Percentiles rank a stretch among this genome's conserved stretches.
Evolutionary conservation across 352 stramenopile genomes (phyloP).

Genomic region (Phytophthora rubi): DNA sequence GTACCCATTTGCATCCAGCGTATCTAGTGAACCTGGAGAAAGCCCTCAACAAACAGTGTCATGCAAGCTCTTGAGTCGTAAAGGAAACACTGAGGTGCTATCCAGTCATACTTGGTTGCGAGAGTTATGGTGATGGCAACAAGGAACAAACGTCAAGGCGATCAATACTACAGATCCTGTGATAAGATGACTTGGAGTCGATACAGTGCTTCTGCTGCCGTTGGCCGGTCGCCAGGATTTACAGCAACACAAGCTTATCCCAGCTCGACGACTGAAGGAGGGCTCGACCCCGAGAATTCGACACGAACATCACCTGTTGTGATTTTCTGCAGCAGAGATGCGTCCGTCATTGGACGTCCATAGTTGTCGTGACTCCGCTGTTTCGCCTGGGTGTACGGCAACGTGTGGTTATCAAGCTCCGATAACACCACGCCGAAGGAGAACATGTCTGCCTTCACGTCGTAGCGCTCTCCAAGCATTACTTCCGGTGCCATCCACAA

Average conservation of each 20-base stretch:
- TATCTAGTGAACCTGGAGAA: slow-evolving; percentile 66
- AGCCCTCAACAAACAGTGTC: slow-evolving; percentile 31
- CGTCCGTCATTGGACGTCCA: slow-evolving; percentile 16
- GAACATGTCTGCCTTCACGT: slow-evolving; percentile 36
- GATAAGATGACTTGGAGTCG: slow-evolving; percentile 25
- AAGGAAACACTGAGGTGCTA: neutral
- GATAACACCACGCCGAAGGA: slow-evolving; percentile 40
- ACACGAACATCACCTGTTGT: slow-evolving; percentile 28
- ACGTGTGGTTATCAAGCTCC: slow-evolving; percentile 31
- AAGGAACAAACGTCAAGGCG: neutral
- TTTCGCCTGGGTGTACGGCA: slow-evolving; percentile 21
- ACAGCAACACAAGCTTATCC: slow-evolving; percentile 30
- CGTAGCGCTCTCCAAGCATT: slow-evolving; percentile 33
- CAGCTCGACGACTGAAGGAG: slow-evolving; percentile 14
- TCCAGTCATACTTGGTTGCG: neutral
- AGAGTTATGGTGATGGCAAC: neutral
- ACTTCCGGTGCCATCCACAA: slow-evolving; percentile 38
- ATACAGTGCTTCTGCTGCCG: slow-evolving; percentile 36
- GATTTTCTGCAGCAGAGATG: slow-evolving; percentile 38
- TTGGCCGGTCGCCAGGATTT: slow-evolving; percentile 26
- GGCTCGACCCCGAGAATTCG: slow-evolving; percentile 21
- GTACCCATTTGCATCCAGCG: slow-evolving; percentile 84
- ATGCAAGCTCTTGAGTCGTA: neutral
- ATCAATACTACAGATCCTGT: neutral
- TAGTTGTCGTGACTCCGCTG: slow-evolving; percentile 4